Conservation (phyloP, 2,329 filamentous ascomycete genomes). For the Lasiodiplodia gonubiensis region DNA sequence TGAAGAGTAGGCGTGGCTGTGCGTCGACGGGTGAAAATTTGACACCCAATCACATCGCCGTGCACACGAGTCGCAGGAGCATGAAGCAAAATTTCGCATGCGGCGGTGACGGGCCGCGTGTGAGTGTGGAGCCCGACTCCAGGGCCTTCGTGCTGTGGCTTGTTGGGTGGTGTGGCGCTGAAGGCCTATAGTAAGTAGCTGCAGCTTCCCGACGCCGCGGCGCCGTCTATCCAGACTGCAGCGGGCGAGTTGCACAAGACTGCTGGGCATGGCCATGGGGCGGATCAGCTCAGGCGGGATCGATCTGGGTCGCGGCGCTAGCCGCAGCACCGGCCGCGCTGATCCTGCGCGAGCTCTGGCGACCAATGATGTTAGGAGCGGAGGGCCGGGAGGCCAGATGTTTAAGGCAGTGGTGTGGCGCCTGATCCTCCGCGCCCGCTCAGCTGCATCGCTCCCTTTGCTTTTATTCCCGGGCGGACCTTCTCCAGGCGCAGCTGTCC, state of each 20-base stretch:
- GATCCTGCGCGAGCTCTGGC: not conserved
- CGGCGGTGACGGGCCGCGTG: constrained; percentile 12
- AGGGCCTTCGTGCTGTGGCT: not conserved
- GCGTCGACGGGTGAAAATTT: constrained; percentile 2
- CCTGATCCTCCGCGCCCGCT: constrained; percentile 9
- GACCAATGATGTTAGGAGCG: not conserved
- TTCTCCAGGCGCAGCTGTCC: not conserved
- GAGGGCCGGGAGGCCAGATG: not conserved
- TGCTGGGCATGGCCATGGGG: not conserved
- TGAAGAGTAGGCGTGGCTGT: not conserved
- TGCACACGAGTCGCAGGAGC: not conserved
- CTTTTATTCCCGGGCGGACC: constrained; percentile 27
- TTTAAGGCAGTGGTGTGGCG: constrained; percentile 15
- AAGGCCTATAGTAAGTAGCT: not conserved
- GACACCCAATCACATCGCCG: not conserved
- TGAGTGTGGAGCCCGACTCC: not conserved
- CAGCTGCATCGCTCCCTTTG: constrained; percentile 9
- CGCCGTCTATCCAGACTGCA: not conserved
- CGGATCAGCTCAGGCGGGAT: not conserved
- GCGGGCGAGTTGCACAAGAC: too few relatives aligned
- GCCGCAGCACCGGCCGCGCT: not conserved
- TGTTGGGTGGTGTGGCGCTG: not conserved
- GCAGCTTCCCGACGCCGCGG: not conserved
- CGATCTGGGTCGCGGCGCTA: not conserved
- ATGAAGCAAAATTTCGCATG: not conserved